A percentile compares a stretch with the other conserved stretches of the same genome.
Evolutionary conservation across 441 rosid genomes (phyloP).

Genomic region (Eutrema salsugineum): DNA sequence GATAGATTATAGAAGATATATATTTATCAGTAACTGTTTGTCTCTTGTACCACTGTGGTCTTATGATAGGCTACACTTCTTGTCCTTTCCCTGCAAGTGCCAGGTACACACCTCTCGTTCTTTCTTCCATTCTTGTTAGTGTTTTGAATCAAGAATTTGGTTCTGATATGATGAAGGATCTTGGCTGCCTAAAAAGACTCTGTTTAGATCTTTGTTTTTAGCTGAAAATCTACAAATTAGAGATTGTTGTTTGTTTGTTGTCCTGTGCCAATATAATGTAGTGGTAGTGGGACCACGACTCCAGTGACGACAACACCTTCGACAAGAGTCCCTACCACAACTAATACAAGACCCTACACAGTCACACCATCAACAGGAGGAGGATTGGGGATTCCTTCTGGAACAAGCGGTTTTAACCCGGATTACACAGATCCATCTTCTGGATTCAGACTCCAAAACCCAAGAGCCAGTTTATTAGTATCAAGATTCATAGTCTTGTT

Average conservation of each 20-base stretch:
- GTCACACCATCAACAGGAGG: slow-evolving; percentile 65
- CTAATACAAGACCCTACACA: slow-evolving; percentile 43
- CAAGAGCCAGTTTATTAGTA: slow-evolving; percentile 1
- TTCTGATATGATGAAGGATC: neutral
- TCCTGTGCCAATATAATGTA: slow-evolving; percentile 12
- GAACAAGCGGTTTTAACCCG: slow-evolving; percentile 52
- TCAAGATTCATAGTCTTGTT: neutral
- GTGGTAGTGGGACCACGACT: slow-evolving; percentile 44
- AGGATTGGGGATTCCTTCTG: slow-evolving; percentile 52
- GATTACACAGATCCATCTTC: slow-evolving; percentile 47
- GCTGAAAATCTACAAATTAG: neutral
- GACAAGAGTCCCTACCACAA: slow-evolving; percentile 32
- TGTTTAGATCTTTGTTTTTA: neutral
- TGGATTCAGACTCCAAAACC: slow-evolving; percentile 37
- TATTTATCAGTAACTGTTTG: slow-evolving; percentile 10
- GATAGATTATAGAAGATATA: neutral
- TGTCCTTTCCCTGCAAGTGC: slow-evolving; percentile 48
- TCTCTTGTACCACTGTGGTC: slow-evolving; percentile 14
- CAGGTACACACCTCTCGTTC: slow-evolving; percentile 31
- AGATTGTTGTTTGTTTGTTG: slow-evolving; percentile 9
- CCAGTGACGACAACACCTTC: slow-evolving; percentile 43
- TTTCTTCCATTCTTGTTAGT: neutral
- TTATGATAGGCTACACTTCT: slow-evolving; percentile 34
- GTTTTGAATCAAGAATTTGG: neutral
- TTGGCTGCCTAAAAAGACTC: neutral